A percentile compares a stretch with the other conserved stretches of the same genome.
Evolutionary conservation across 257 asterid species (phyloP).

Genomic region (Gentiana dahurica): DNA sequence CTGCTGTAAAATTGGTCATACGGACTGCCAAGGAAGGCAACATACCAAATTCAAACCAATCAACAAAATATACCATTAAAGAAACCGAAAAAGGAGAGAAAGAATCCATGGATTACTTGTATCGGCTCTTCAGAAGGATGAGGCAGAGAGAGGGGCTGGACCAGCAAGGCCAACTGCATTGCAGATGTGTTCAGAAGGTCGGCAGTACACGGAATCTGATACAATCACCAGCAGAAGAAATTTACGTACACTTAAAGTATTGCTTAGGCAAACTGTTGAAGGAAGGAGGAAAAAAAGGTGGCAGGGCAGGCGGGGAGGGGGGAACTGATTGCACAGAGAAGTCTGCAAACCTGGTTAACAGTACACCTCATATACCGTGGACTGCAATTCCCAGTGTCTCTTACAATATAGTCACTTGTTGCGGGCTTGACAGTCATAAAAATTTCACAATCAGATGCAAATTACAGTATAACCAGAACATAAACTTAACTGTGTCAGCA

Average conservation of each 20-base stretch:
- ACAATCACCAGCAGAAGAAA: conserved; percentile 19
- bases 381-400: conserved; percentile 96
- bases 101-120: conserved; percentile 47
- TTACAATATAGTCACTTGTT: conserved; percentile 84
- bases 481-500: background rate
- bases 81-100: background rate
- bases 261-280: conserved; percentile 6
- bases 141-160: conserved; percentile 96
- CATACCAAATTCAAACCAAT: background rate
- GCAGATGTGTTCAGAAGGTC: conserved; percentile 94
- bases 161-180: conserved; percentile 90
- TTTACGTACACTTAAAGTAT: conserved; percentile 13
- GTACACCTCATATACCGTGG: conserved; percentile 98
- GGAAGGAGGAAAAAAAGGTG: conserved; percentile 1
- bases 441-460: conserved; percentile 5
- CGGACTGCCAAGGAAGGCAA: background rate
- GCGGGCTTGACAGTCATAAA: conserved; percentile 65
- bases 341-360: conserved; percentile 64
- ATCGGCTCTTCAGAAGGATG: conserved; percentile 97
- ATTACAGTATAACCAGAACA: background rate
- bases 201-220: conserved; percentile 85
- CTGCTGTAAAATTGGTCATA: background rate
- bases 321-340: background rate
- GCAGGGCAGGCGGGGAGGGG: conserved; percentile 3
- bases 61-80: background rate